These are phyloP conservation scores for Fragosphaeria purpurea DNA, from an alignment of 2,329 filamentous ascomycete species.

Conservation along the genomic window DNA sequence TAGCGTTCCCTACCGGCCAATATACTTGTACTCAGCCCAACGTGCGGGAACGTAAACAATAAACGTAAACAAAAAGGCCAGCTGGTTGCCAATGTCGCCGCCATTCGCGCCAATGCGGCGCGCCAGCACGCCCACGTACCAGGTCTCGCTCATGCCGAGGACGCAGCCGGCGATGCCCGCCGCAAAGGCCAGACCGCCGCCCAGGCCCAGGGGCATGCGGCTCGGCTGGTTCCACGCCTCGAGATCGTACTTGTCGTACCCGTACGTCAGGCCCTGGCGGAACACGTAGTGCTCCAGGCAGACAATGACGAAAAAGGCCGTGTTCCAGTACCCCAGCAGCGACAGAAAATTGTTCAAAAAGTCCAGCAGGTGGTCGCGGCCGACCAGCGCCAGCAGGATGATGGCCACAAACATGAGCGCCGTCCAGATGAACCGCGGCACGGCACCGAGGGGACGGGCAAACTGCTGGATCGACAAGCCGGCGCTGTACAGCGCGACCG, in stretches of 20 bases:
- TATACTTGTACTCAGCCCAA: slow-evolving; percentile 36
- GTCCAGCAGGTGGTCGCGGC: slow-evolving; percentile 30
- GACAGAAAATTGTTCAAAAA: slow-evolving; percentile 38
- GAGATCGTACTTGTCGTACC: slow-evolving; percentile 34
- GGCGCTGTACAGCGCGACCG: slow-evolving; percentile 32
- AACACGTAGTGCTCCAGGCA: slow-evolving; percentile 39
- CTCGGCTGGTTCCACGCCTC: slow-evolving; percentile 37
- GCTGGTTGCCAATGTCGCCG: slow-evolving; percentile 42
- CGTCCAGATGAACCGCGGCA: slow-evolving; percentile 40
- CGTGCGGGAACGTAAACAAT: slow-evolving; percentile 36
- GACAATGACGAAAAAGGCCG: slow-evolving; percentile 36
- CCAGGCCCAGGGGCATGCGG: slow-evolving; percentile 33
- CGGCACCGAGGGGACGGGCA: slow-evolving; percentile 28
- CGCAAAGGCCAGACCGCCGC: slow-evolving; percentile 32
- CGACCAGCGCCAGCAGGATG: slow-evolving; percentile 33
- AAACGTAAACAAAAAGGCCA: slow-evolving; percentile 39
- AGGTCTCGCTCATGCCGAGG: slow-evolving; percentile 50
- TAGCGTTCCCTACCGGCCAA: slow-evolving; percentile 23
- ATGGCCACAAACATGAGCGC: slow-evolving; percentile 34
- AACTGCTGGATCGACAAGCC: slow-evolving; percentile 31
- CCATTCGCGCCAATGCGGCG: slow-evolving; percentile 32
- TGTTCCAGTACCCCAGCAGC: slow-evolving; percentile 41
- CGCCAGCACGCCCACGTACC: slow-evolving; percentile 39
- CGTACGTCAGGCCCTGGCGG: slow-evolving; percentile 23
- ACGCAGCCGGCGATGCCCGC: slow-evolving; percentile 38